Base-by-base conservation (phyloP, 257 asterid genomes). In the Craterostigma plantagineum region DNA sequence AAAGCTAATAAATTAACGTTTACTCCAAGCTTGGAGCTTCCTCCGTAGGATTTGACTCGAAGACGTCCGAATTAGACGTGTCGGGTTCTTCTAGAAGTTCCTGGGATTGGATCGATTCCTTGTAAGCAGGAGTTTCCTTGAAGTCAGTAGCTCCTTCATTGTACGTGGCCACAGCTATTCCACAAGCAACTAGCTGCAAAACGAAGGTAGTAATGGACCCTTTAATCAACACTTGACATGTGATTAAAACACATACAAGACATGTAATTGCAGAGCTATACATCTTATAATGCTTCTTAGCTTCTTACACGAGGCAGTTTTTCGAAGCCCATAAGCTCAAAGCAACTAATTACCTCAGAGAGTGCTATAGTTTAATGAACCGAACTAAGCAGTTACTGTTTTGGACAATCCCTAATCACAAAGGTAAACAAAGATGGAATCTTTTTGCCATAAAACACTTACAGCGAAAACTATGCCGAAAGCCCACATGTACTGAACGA, bases 11-110 rank as follows among this genome's bases (percentile, higher is more conserved):
- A 8, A 41, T 8, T n/a, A 3, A 14, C 8, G 45, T 14, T 41
- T 85, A 77, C 49, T 82, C 95, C 79, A 82, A 60, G 59, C 63
- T 70, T 46, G 98, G 95, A 12, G 92, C 93, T 36, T 72, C 63
- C 63, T 87, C 98, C 0, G 98, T 87, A 4, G 93, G 98, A 65
- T 87, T 87, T 10, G 91, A 72, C 69, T 87, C 98, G 16, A 82
- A 87, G 44, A 82, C 86, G 42, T 87, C 86, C 0, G 91, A 58
- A 53, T 42, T 65, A 11, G 95, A 69, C 16, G 78, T 71, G 27
- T 81, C 95, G 15, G 91, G 93, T 62, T 61, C 91, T 48, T 83
- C 93, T 16, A 76, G 75, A 63, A 87, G 77, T 33, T 87, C 83
- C 23, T 52, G 61, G 10, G 95, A 73, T 60, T 82, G 77, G 36